Base-by-base conservation (phyloP, 164 flowering plant species). In the Vitis amurensis region DNA sequence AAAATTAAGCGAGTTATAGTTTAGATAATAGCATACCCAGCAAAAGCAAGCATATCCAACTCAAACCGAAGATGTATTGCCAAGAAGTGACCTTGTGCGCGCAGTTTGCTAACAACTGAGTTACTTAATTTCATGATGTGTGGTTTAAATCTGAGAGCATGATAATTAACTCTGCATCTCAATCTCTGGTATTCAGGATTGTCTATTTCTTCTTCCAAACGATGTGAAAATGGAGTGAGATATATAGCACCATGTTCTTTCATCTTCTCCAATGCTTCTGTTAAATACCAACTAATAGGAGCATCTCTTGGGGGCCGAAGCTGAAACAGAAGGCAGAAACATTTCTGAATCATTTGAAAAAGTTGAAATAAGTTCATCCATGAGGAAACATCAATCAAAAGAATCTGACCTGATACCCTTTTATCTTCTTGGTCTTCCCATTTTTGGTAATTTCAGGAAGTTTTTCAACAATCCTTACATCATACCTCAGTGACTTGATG, bases 11-110 rank as follows among this genome's bases (percentile, higher is more conserved):
- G 27, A 23, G 27, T 23, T 23, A 23, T 23, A 23, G 27, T 23
- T 23, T 23, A 23, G 27, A 23, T 23, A 23, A 23, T 23, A 23
- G 27, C 88, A 58, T 86, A 95, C 99, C 99, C 98, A 70, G 99
- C 99, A 86, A 95, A 95, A 76, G 99, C 88, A 68, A 95, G 89
- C 99, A 95, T 95, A 76, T 95, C 99, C 99, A 91, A 91, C 83
- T 95, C 99, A 67, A 95, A 95, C 48, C 98, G 99, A 79, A 93
- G 97, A 79, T 95, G 99, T 78, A 95, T 95, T 55, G 98, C 82
- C 99, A 95, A 93, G 86, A 91, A 95, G 81, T 85, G 97, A 55
- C 99, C 98, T 76, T 93, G 89, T 56, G 91, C 68, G 10, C 98
- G 94, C 49, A 95, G 95, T 77, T 84, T 90, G 62, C 77, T 85